These are phyloP conservation scores for Dioscorea alata DNA, from an alignment of 106 monocot genomes.

Conservation along the genomic window DNA sequence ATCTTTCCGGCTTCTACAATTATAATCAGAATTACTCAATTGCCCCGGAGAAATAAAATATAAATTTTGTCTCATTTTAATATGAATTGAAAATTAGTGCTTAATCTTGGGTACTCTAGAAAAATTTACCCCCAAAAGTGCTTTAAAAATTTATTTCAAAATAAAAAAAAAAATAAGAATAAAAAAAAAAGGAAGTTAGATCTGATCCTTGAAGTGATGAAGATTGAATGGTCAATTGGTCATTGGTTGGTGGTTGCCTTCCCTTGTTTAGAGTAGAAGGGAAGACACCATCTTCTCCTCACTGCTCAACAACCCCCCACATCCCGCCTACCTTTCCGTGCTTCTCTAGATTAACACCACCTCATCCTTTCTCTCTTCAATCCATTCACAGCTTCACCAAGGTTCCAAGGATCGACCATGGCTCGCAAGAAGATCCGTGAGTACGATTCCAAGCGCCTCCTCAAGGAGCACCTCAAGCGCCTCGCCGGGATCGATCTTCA, in stretches of 20 bases:
- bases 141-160: too few relatives aligned
- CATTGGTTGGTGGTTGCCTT: neutral
- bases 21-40: too few relatives aligned
- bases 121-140: too few relatives aligned
- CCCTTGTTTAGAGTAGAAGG: neutral
- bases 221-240: too few relatives aligned
- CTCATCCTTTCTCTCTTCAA: neutral
- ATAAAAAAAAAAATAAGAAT: too few relatives aligned
- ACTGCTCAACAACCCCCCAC: neutral
- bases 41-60: too few relatives aligned
- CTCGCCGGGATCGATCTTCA: conserved; percentile 71
- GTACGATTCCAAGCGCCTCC: conserved; percentile 88
- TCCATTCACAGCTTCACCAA: neutral
- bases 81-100: too few relatives aligned
- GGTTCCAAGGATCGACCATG: conserved; percentile 17
- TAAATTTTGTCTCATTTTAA: too few relatives aligned
- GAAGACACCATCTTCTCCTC: neutral
- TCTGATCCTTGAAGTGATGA: too few relatives aligned
- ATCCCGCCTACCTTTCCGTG: neutral
- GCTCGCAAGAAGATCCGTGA: conserved; percentile 99
- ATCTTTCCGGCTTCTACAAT: too few relatives aligned
- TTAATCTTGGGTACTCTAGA: too few relatives aligned
- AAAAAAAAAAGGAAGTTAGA: too few relatives aligned
- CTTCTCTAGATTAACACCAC: neutral
- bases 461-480: conserved; percentile 79